phyloP scores from a whole-genome alignment of 139 green algal genomes.

The Microglena sp. region DNA sequence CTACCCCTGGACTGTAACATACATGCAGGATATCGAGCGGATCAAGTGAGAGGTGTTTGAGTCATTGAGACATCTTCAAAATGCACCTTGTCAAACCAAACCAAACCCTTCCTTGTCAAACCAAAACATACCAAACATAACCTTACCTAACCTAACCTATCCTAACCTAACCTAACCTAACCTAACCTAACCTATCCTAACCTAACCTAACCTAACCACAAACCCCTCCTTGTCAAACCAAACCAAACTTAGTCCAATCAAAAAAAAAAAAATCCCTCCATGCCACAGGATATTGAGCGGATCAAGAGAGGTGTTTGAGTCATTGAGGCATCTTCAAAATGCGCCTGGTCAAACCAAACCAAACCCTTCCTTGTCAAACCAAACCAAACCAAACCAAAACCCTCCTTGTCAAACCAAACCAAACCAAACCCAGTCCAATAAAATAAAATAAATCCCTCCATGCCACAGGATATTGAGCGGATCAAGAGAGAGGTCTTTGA shows the following conservation, averaged over 20 bases:
- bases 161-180: too few species aligned
- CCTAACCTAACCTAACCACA: neutral
- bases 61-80: neutral
- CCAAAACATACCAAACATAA: too few species aligned
- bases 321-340: neutral
- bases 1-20: too few species aligned
- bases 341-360: neutral
- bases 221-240: neutral
- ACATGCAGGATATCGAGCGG: too few species aligned
- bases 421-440: neutral
- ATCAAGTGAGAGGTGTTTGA: neutral
- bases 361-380: neutral
- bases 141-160: too few species aligned
- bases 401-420: neutral
- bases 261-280: too few species aligned
- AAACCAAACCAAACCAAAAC: neutral
- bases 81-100: neutral
- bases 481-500: conserved; percentile 60
- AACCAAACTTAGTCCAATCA: neutral
- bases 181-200: too few species aligned
- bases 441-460: too few species aligned
- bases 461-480: conserved; percentile 61
- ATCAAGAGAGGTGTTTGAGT: neutral
- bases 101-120: neutral
- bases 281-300: too few species aligned